phyloP scores from a whole-genome alignment of 768 basidiomycete species.

The Tylopilus plumbeoviolaceoides region DNA sequence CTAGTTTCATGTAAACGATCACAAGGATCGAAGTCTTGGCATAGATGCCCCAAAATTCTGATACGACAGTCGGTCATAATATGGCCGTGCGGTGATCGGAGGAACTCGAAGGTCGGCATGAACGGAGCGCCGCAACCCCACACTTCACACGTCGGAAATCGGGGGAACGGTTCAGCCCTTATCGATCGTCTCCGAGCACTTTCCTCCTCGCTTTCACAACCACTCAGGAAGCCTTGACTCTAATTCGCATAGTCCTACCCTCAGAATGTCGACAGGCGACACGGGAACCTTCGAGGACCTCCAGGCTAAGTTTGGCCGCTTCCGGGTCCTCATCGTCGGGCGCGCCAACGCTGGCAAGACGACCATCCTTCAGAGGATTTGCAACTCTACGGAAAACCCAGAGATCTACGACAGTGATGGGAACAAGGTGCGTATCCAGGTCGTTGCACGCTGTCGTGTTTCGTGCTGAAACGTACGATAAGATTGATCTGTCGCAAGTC shows the following conservation, averaged over 20 bases:
- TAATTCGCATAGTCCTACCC: neutral
- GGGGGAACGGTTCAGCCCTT: too few species aligned
- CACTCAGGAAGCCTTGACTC: neutral
- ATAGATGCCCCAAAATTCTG: too few species aligned
- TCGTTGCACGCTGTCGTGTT: neutral
- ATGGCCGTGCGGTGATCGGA: neutral
- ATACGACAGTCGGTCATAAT: too few species aligned
- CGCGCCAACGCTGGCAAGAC: conserved; percentile 5
- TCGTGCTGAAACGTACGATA: neutral
- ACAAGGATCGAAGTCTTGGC: neutral
- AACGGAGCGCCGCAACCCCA: neutral
- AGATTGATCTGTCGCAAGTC: conserved; percentile 1
- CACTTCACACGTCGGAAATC: too few species aligned
- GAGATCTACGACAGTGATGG: conserved; percentile 2
- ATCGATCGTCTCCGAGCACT: too few species aligned
- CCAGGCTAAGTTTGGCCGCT: neutral
- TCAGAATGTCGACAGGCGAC: neutral
- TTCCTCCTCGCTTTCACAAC: neutral
- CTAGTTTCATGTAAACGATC: neutral
- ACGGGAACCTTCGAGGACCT: neutral
- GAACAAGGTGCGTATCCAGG: neutral
- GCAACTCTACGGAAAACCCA: conserved; percentile 1
- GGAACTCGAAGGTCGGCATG: neutral
- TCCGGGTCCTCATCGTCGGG: conserved; percentile 1
- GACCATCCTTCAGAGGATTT: conserved; percentile 2